Evolutionary conservation across 1,284 basidiomycete genomes (phyloP), one percentile per base, ranked within the genome.

Genomic region (Trichosporon inkin): DNA sequence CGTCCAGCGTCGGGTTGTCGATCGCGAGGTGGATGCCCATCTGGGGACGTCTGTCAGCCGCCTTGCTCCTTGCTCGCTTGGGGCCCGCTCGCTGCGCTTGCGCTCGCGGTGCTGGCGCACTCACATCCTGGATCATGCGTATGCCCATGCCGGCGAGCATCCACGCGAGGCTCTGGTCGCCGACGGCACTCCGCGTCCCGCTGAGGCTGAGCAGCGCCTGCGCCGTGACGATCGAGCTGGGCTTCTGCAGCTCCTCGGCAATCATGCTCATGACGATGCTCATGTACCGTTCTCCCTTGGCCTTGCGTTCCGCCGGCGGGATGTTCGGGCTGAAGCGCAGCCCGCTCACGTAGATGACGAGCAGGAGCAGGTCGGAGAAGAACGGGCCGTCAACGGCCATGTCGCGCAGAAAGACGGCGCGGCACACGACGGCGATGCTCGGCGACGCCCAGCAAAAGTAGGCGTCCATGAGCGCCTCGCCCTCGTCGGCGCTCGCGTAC

Each of bases 21-120:
- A 65, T 65, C 6, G 66, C 62, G 22, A 67, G 58, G 28, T 67
- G 66, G 51, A 67, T 67, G 20, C 66, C 66, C 7, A 67, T 57
- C 57, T 62, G 51, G 1, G 1, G n/a, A n/a, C n/a, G n/a, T n/a
- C 28, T 32, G 44, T 55, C 34, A 60, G 59, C 37, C 4, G 34
- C 11, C 13, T 32, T 32, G 28, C 8, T 41, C 40, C 17, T 17
- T 1, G n/a, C 17, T 13, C 36, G 36, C 16, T 32, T 4, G 28
- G 4, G 28, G 8, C 17, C 28, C 38, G n/a, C 52, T 53, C 3
- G 35, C n/a, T 28, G 11, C 16, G 44, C 22, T 40, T 49, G 4
- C 53, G 44, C 22, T 2, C 17, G 16, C 32, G 19, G 17, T 22
- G 4, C 16, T 6, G 3, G 22, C 22, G 1, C 6, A 59, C 61